Evolutionary conservation across 2,329 filamentous ascomycete species (phyloP).

Genomic region (Fusarium sp.): DNA sequence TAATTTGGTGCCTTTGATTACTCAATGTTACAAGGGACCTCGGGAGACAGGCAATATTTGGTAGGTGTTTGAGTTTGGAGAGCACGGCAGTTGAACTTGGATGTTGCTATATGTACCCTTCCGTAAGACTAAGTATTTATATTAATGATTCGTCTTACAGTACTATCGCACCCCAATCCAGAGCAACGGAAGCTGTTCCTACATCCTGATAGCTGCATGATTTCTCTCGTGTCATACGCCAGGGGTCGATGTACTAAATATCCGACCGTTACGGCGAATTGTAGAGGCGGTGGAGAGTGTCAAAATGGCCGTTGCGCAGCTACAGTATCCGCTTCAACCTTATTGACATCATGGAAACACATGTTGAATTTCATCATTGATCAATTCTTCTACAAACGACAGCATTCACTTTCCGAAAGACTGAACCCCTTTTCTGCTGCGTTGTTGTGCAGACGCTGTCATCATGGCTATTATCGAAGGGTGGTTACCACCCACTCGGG

Average conservation of each 20-base stretch:
- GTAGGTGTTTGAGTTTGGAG: not conserved
- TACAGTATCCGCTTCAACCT: not conserved
- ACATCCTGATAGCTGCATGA: not conserved
- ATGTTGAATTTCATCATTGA: not conserved
- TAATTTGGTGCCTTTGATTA: too few species aligned
- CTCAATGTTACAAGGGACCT: not conserved
- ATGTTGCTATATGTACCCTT: not conserved
- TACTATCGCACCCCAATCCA: not conserved
- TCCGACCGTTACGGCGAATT: not conserved
- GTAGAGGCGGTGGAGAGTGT: conserved; percentile 37
- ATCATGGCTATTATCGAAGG: conserved; percentile 60
- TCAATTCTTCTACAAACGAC: not conserved
- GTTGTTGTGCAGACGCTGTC: not conserved
- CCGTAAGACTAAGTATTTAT: not conserved
- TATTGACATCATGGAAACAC: conserved; percentile 36
- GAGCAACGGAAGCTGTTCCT: not conserved
- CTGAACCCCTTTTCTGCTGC: not conserved
- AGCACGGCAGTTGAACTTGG: not conserved
- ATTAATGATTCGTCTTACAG: not conserved
- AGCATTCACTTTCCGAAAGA: not conserved
- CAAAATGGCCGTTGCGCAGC: conserved; percentile 35
- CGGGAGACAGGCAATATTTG: not conserved
- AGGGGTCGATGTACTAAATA: not conserved
- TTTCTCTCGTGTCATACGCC: not conserved
- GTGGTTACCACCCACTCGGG: conserved; percentile 67